A percentile compares a stretch with the other conserved stretches of the same genome.
Evolutionary conservation across 2,329 filamentous ascomycete species (phyloP).

Genomic region (Cladosporium oxysporum): DNA sequence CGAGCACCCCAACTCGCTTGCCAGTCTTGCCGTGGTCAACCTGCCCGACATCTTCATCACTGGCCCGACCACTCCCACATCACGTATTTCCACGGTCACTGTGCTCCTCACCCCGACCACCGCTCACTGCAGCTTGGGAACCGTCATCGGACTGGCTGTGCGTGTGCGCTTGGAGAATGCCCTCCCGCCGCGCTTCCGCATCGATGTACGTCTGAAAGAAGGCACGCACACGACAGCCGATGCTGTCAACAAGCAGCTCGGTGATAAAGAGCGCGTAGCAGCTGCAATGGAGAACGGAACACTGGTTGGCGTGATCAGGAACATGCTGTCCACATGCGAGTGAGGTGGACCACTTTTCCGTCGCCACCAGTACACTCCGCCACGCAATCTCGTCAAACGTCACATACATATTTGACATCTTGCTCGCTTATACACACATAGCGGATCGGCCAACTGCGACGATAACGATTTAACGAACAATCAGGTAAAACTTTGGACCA

Average conservation of each 20-base stretch:
- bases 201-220: slow-evolving; percentile 93
- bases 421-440: background rate
- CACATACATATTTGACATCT: background rate
- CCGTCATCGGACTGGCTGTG: slow-evolving; percentile 91
- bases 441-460: background rate
- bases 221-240: slow-evolving; percentile 94
- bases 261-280: slow-evolving; percentile 93
- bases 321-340: slow-evolving; percentile 68
- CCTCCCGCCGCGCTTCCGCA: slow-evolving; percentile 84
- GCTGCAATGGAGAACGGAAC: slow-evolving; percentile 93
- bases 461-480: background rate
- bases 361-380: background rate
- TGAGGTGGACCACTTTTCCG: slow-evolving; percentile 19
- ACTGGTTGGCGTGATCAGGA: slow-evolving; percentile 81
- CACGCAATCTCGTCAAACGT: background rate
- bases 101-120: slow-evolving; percentile 95
- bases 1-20: slow-evolving; percentile 91
- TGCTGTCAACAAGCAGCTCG: slow-evolving; percentile 94
- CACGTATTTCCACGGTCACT: slow-evolving; percentile 70
- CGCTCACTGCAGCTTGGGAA: slow-evolving; percentile 93
- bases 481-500: background rate
- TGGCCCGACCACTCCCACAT: slow-evolving; percentile 62
- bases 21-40: slow-evolving; percentile 91
- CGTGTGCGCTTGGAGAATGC: slow-evolving; percentile 88
- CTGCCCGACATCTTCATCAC: slow-evolving; percentile 87